Percentiles rank a stretch among this genome's conserved stretches.
phyloP scores from a whole-genome alignment of 2,329 filamentous ascomycete species.

The Exophiala xenobiotica region DNA sequence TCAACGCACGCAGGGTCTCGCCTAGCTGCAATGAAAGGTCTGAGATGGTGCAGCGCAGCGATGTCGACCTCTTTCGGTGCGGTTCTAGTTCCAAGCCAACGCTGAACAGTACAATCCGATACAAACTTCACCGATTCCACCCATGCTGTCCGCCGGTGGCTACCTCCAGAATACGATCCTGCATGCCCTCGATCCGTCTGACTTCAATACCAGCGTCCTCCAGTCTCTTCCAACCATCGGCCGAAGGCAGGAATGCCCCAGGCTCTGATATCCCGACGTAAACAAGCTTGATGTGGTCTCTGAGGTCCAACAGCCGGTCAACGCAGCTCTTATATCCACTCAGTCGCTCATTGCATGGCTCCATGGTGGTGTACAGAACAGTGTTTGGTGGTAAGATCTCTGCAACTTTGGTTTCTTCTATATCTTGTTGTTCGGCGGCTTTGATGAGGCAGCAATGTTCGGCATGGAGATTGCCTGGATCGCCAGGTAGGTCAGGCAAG shows the following conservation, averaged over 20 bases:
- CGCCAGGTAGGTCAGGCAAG: conserved; percentile 38
- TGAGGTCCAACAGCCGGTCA: conserved; percentile 38
- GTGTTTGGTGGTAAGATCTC: conserved; percentile 43
- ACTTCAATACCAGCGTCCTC: conserved; percentile 27
- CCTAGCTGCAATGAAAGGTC: too few species aligned
- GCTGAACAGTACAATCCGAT: too few species aligned
- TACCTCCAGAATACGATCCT: conserved; percentile 22
- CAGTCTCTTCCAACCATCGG: conserved; percentile 31
- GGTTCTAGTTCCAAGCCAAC: too few species aligned
- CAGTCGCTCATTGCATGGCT: conserved; percentile 45
- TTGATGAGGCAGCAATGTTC: conserved; percentile 50
- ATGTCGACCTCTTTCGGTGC: too few species aligned
- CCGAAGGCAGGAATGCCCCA: conserved; percentile 38
- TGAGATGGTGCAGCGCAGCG: too few species aligned
- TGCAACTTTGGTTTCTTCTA: conserved; percentile 39
- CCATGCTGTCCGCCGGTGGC: conserved; percentile 1
- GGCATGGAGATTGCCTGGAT: conserved; percentile 43
- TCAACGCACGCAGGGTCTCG: too few species aligned
- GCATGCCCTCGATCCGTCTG: conserved; percentile 26
- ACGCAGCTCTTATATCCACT: conserved; percentile 43
- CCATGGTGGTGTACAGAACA: conserved; percentile 49
- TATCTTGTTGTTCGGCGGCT: conserved; percentile 38
- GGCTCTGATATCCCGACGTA: conserved; percentile 45
- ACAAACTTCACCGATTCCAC: background rate
- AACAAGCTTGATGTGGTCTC: conserved; percentile 37